Conservation (phyloP, 768 basidiomycete species). For the Collybia sordida region DNA sequence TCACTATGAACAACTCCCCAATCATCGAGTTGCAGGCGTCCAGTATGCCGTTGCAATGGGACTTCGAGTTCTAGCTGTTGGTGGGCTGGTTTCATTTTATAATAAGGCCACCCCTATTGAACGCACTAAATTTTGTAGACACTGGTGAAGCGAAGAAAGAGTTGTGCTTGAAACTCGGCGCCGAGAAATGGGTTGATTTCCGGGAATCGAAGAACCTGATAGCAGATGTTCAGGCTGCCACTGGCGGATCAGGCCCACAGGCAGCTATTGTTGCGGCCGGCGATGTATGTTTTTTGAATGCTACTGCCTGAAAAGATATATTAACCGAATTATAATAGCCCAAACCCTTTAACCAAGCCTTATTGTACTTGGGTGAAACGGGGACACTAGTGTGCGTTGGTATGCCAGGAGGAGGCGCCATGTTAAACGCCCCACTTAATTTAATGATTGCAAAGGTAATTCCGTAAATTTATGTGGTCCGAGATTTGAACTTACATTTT, state of each 20-base stretch:
- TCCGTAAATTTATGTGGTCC: conserved; percentile 2
- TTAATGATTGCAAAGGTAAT: conserved; percentile 34
- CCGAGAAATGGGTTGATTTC: conserved; percentile 82
- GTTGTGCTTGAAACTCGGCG: conserved; percentile 48
- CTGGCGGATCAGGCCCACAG: conserved; percentile 71
- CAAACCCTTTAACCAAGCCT: conserved; percentile 48
- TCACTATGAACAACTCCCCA: too few relatives aligned
- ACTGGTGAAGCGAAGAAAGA: conserved; percentile 70
- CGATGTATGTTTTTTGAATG: conserved; percentile 25
- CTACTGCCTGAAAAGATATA: too few relatives aligned
- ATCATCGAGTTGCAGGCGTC: conserved; percentile 40
- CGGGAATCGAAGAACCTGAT: conserved; percentile 58
- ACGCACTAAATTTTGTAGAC: conserved; percentile 54
- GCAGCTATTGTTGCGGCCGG: conserved; percentile 62
- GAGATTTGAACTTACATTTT: conserved; percentile 6
- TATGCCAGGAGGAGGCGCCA: conserved; percentile 46
- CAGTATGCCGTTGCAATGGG: conserved; percentile 82
- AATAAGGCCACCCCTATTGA: not conserved
- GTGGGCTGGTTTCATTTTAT: conserved; percentile 16
- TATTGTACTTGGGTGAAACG: conserved; percentile 66
- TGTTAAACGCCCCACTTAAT: conserved; percentile 52
- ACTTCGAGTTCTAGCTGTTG: conserved; percentile 58
- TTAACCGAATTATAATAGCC: conserved; percentile 17
- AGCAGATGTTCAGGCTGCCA: conserved; percentile 55
- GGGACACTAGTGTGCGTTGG: conserved; percentile 78